A percentile compares a stretch with the other conserved stretches of the same genome.
These are phyloP conservation scores for Saccharomycopsis guyanensis DNA, from an alignment of 805 yeast species.

Conservation along the genomic window DNA sequence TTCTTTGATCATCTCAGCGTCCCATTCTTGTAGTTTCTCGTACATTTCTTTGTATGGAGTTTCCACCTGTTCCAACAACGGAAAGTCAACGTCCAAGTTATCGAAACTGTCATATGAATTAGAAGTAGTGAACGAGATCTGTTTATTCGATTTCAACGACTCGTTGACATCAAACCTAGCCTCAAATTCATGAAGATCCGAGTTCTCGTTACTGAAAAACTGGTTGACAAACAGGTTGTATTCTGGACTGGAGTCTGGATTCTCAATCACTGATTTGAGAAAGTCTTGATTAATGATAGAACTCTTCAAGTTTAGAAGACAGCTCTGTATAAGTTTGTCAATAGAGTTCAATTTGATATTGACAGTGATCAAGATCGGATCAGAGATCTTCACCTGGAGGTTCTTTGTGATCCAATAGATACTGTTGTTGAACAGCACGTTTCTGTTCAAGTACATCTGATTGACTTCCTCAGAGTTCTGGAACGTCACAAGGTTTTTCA, in stretches of 20 bases:
- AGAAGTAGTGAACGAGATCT: not conserved
- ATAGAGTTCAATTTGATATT: conserved; percentile 17
- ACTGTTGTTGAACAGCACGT: conserved; percentile 17
- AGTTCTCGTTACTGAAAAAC: conserved; percentile 10
- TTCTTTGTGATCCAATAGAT: conserved; percentile 18
- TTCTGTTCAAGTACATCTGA: conserved; percentile 17
- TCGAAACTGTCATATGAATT: conserved; percentile 10
- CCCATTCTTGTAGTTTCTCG: conserved; percentile 9
- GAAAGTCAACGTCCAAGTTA: conserved; percentile 9
- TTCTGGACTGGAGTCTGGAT: conserved; percentile 1
- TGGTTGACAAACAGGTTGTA: conserved; percentile 12
- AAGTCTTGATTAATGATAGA: conserved; percentile 15
- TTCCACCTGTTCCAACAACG: conserved; percentile 1
- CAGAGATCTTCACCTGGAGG: conserved; percentile 17
- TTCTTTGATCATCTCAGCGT: conserved; percentile 12
- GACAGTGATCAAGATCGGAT: conserved; percentile 20
- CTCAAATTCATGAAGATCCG: conserved; percentile 1
- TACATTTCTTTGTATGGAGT: not conserved
- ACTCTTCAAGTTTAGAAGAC: conserved; percentile 16
- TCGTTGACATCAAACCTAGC: not conserved
- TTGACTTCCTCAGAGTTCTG: conserved; percentile 10
- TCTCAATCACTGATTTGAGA: conserved; percentile 11
- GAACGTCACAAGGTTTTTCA: conserved; percentile 13
- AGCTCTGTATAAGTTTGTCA: conserved; percentile 12
- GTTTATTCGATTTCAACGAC: not conserved